phyloP scores from a whole-genome alignment of 306 rosid genomes.

The Coriaria nepalensis region DNA sequence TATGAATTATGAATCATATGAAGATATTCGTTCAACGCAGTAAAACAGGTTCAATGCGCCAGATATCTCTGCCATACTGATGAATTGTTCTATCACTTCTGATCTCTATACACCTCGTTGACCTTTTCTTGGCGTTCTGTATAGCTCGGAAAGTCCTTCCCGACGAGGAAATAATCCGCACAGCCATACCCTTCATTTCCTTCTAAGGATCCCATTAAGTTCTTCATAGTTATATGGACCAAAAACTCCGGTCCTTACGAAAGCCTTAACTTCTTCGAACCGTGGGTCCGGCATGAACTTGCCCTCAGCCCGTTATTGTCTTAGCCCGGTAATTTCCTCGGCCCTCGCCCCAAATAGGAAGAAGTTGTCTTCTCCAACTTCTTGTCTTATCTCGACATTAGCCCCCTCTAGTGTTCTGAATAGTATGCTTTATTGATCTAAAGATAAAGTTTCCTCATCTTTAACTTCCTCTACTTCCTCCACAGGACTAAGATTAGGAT shows the following conservation, averaged over 20 bases:
- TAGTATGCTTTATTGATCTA: conserved; percentile 32
- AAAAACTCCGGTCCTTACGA: conserved; percentile 69
- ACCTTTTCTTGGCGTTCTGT: conserved; percentile 78
- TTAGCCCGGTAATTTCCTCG: conserved; percentile 65
- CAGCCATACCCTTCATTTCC: conserved; percentile 90
- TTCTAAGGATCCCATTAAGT: conserved; percentile 76
- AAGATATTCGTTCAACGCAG: too few species aligned
- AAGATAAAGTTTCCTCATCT: too few species aligned
- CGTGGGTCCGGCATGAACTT: conserved; percentile 86
- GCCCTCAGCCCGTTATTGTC: conserved; percentile 81
- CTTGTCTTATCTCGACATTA: conserved; percentile 88
- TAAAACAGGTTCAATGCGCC: conserved; percentile 37
- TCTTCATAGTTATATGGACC: conserved; percentile 80
- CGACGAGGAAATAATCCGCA: conserved; percentile 93
- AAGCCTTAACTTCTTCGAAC: conserved; percentile 81
- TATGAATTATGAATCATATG: too few species aligned
- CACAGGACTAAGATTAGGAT: conserved; percentile 12
- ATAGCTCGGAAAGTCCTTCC: conserved; percentile 77
- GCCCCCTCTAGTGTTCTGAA: conserved; percentile 96
- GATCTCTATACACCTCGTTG: conserved; percentile 89
- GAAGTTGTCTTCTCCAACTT: conserved; percentile 70
- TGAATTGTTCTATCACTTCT: conserved; percentile 73
- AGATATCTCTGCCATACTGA: conserved; percentile 91
- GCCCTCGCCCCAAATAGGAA: conserved; percentile 96
- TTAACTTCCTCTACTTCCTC: conserved; percentile 24